These are phyloP conservation scores for Geranium rotundifolium DNA, from an alignment of 345 rosid genomes.

Conservation along the genomic window DNA sequence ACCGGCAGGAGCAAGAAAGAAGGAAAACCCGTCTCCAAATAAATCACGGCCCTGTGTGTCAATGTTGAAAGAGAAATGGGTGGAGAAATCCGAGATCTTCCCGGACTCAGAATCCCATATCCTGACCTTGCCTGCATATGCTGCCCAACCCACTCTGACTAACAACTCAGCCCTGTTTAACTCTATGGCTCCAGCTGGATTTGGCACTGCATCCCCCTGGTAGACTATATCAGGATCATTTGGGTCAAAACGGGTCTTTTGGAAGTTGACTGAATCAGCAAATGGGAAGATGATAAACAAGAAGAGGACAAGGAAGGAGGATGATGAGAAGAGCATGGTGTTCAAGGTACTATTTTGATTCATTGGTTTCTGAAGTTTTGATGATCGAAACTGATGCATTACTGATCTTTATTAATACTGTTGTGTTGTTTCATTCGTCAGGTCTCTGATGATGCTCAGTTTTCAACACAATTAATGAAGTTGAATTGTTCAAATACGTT, in stretches of 20 bases:
- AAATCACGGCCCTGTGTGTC: not conserved
- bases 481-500: not conserved
- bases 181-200: slow-evolving; percentile 2
- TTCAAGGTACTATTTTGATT: too few species aligned
- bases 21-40: slow-evolving; percentile 6
- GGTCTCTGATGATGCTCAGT: too few species aligned
- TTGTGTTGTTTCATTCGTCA: not conserved
- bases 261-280: not conserved
- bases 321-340: not conserved
- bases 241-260: not conserved
- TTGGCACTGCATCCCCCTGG: slow-evolving; percentile 7
- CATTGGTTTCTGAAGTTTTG: too few species aligned
- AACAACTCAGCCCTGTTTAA: not conserved
- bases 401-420: too few species aligned
- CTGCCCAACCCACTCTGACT: slow-evolving; percentile 1
- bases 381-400: too few species aligned
- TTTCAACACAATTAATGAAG: not conserved
- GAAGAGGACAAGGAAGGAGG: not conserved
- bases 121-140: not conserved
- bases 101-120: slow-evolving; percentile 3
- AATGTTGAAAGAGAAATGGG: slow-evolving; percentile 9
- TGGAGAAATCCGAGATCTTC: slow-evolving; percentile 1
- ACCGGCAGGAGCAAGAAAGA: slow-evolving; percentile 12
- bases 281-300: not conserved
- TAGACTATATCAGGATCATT: not conserved